Conservation (phyloP, 2,329 filamentous ascomycete species). For the Penicillium sp. region DNA sequence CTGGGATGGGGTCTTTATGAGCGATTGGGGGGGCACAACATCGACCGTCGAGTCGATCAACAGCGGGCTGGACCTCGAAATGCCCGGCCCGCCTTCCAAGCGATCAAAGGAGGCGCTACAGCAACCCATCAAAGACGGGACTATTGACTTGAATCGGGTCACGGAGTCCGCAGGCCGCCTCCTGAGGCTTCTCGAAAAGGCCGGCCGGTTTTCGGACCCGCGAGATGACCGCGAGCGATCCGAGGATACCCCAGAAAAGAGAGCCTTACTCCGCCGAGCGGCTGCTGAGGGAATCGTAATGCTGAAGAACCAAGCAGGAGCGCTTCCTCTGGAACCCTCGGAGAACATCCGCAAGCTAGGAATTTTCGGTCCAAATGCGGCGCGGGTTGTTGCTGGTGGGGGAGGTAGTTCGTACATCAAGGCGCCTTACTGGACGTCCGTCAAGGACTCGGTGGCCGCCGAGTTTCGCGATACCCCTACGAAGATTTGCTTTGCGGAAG, state of each 20-base stretch:
- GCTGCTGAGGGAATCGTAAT: background rate
- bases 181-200: background rate
- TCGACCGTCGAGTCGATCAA: background rate
- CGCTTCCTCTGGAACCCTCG: background rate
- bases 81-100: background rate
- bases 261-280: background rate
- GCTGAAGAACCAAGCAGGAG: background rate
- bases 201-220: background rate
- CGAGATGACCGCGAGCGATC: background rate
- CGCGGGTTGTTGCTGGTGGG: background rate
- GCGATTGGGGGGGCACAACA: background rate
- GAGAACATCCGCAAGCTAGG: background rate
- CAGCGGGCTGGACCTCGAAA: background rate
- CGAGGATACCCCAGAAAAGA: background rate
- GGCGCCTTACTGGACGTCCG: background rate
- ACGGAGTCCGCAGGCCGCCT: background rate
- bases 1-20: background rate
- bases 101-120: background rate
- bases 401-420: conserved; percentile 3
- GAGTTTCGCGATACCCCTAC: background rate
- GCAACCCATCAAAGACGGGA: background rate
- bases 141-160: background rate
- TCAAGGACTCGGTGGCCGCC: background rate
- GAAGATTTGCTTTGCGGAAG: conserved; percentile 1
- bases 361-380: background rate